Percentiles rank a stretch among this genome's conserved stretches.
Evolutionary conservation across 495 filamentous ascomycete genomes (phyloP).

Genomic region (Talaromyces borbonicus): DNA sequence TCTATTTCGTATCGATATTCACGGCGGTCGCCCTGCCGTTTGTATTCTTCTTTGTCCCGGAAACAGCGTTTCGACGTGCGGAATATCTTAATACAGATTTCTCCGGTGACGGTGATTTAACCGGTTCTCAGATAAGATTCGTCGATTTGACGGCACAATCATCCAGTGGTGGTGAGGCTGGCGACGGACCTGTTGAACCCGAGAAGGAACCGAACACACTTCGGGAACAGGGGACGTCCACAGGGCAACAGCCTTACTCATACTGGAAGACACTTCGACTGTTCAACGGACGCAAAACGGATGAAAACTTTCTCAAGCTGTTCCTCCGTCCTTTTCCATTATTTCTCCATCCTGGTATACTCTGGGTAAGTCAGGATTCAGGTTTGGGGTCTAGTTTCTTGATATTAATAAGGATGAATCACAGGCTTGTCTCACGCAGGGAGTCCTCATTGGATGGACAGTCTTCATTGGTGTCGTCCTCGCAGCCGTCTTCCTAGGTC

Average conservation of each 20-base stretch:
- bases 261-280: conserved; percentile 49
- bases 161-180: conserved; percentile 1
- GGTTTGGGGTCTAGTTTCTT: neutral
- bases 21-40: conserved; percentile 52
- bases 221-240: neutral
- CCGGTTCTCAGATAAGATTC: neutral
- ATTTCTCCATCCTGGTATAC: conserved; percentile 70
- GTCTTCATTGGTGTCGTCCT: conserved; percentile 87
- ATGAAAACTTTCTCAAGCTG: conserved; percentile 50
- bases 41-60: conserved; percentile 70
- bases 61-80: conserved; percentile 68
- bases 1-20: conserved; percentile 62
- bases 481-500: conserved; percentile 69
- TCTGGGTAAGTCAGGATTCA: conserved; percentile 67
- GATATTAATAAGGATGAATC: conserved; percentile 6
- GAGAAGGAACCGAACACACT: conserved; percentile 4
- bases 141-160: conserved; percentile 7
- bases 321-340: conserved; percentile 53
- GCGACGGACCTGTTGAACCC: conserved; percentile 1
- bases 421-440: conserved; percentile 75
- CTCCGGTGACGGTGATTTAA: conserved; percentile 13
- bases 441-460: conserved; percentile 86
- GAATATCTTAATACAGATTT: conserved; percentile 54
- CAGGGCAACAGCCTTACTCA: conserved; percentile 32
- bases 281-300: conserved; percentile 75